phyloP scores from a whole-genome alignment of 441 rosid species.

The Dalechampia spathulata region DNA sequence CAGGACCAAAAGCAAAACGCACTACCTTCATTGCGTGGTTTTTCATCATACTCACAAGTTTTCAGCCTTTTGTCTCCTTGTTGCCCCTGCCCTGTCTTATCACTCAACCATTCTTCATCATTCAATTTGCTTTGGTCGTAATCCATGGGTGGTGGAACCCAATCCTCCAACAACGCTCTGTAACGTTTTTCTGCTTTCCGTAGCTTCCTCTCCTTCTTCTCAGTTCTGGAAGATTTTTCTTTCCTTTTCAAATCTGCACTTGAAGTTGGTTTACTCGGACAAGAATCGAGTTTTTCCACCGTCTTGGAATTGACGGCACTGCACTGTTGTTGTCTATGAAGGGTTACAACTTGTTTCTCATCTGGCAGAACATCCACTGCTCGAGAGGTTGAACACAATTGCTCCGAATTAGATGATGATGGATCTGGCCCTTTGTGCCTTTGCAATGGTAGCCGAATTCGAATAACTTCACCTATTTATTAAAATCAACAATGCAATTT shows the following conservation, averaged over 20 bases:
- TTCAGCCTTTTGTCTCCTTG: constrained; percentile 12
- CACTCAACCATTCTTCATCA: constrained; percentile 36
- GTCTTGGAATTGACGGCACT: neutral
- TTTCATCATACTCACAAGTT: constrained; percentile 4
- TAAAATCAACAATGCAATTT: too few species aligned
- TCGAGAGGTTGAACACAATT: constrained; percentile 3
- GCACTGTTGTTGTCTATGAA: neutral
- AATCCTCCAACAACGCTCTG: constrained; percentile 23
- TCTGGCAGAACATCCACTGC: neutral
- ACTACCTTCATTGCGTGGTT: neutral
- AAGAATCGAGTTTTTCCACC: neutral
- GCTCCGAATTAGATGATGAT: neutral
- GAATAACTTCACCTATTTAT: constrained; percentile 41
- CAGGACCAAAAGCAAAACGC: constrained; percentile 22
- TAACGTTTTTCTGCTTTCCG: constrained; percentile 14
- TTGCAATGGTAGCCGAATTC: constrained; percentile 36
- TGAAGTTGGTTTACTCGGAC: neutral
- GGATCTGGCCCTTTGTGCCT: constrained; percentile 15
- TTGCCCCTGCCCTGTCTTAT: constrained; percentile 10
- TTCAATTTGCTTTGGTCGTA: constrained; percentile 9
- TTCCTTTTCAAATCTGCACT: neutral
- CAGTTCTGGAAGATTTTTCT: neutral
- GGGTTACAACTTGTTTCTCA: neutral
- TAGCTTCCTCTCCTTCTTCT: neutral
- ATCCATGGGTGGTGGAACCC: constrained; percentile 26